These are phyloP conservation scores for Penstemon eatonii DNA, from an alignment of 257 asterid species.

Conservation along the genomic window DNA sequence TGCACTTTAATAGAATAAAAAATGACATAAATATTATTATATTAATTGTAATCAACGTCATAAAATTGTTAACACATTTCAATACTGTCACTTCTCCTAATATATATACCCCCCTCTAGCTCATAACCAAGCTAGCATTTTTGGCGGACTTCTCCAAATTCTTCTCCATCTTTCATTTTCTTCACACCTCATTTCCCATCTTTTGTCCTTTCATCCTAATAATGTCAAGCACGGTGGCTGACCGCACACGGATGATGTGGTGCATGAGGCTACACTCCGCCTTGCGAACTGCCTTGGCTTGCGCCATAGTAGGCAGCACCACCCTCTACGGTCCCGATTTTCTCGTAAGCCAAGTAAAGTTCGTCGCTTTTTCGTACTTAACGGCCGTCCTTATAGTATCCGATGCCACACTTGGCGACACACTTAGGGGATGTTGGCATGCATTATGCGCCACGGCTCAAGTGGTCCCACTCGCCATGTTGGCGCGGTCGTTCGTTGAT, in stretches of 20 bases:
- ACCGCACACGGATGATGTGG: slow-evolving; percentile 53
- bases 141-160: slow-evolving; percentile 11
- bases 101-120: slow-evolving; percentile 11
- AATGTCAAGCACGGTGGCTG: slow-evolving; percentile 38
- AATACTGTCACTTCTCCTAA: neutral
- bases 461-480: slow-evolving; percentile 51
- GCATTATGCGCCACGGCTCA: slow-evolving; percentile 51
- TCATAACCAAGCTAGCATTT: neutral
- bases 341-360: slow-evolving; percentile 32
- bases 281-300: slow-evolving; percentile 49
- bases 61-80: neutral
- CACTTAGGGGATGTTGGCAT: slow-evolving; percentile 58
- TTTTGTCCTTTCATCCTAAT: neutral
- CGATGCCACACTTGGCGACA: slow-evolving; percentile 59
- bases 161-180: slow-evolving; percentile 10
- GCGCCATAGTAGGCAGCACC: slow-evolving; percentile 51
- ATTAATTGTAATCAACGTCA: no score
- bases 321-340: slow-evolving; percentile 52
- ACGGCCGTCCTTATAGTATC: slow-evolving; percentile 47
- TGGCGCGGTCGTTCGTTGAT: slow-evolving; percentile 31
- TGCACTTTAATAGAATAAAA: no score
- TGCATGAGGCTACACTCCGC: slow-evolving; percentile 57
- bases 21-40: no score
- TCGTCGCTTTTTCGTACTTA: slow-evolving; percentile 57
- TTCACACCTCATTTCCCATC: neutral